Evolutionary conservation across 1,284 basidiomycete species (phyloP).

Genomic region (Fomes fomentarius): DNA sequence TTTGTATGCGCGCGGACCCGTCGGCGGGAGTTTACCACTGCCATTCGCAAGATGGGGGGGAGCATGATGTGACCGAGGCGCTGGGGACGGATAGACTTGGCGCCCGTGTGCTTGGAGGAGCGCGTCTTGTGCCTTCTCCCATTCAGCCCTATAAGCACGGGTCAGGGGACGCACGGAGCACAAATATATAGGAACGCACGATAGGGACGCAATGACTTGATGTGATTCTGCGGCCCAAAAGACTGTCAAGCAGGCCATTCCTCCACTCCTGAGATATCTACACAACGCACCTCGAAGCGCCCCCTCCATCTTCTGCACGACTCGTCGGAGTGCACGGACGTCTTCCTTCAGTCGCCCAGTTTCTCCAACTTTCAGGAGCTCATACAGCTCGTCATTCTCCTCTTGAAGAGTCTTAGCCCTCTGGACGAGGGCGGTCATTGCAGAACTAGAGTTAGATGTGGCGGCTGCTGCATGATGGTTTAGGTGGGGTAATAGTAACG

Average conservation of each 20-base stretch:
- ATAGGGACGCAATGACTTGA: slow-evolving; percentile 64
- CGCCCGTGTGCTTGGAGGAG: slow-evolving; percentile 47
- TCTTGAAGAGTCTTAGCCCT: slow-evolving; percentile 72
- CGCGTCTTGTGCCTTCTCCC: slow-evolving; percentile 72
- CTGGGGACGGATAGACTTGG: slow-evolving; percentile 38
- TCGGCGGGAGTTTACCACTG: slow-evolving; percentile 62
- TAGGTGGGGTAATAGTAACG: slow-evolving; percentile 68
- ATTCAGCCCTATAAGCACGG: slow-evolving; percentile 46
- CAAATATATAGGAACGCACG: slow-evolving; percentile 51
- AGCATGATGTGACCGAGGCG: slow-evolving; percentile 39
- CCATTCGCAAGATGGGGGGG: slow-evolving; percentile 36
- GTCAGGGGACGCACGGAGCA: slow-evolving; percentile 12
- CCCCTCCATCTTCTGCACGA: slow-evolving; percentile 67
- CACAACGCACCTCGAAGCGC: slow-evolving; percentile 68
- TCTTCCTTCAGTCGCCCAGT: slow-evolving; percentile 80
- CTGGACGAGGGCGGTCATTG: slow-evolving; percentile 71
- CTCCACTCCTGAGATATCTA: slow-evolving; percentile 6
- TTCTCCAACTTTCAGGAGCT: slow-evolving; percentile 68
- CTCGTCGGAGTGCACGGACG: slow-evolving; percentile 65
- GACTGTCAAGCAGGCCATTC: slow-evolving; percentile 1
- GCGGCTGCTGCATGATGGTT: slow-evolving; percentile 42
- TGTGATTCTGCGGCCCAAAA: slow-evolving; percentile 62
- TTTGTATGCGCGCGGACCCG: slow-evolving; percentile 77
- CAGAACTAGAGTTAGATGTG: slow-evolving; percentile 53
- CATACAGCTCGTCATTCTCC: slow-evolving; percentile 80